Conservation (phyloP, 1,284 basidiomycete genomes). For the Cerrena zonata region DNA sequence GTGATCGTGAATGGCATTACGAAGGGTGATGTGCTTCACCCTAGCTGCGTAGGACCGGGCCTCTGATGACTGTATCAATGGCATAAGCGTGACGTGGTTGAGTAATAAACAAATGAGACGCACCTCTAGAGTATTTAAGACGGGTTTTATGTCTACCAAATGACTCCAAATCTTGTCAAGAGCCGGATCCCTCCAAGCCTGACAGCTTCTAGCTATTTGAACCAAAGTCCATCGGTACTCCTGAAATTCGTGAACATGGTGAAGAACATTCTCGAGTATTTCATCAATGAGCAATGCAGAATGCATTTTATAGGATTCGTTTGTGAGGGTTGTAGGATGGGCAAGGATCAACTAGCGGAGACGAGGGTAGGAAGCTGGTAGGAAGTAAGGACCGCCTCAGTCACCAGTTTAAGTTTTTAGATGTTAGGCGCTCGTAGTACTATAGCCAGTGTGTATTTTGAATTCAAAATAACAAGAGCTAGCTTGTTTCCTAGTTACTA, state of each 20-base stretch:
- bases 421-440: no score
- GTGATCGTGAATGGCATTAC: not conserved
- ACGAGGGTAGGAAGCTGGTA: no score
- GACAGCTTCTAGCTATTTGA: conserved; percentile 33
- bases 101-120: not conserved
- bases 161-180: conserved; percentile 48
- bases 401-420: no score
- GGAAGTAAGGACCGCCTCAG: no score
- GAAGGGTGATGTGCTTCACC: conserved; percentile 37
- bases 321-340: no score
- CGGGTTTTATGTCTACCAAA: conserved; percentile 40
- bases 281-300: conserved; percentile 15
- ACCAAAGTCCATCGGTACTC: conserved; percentile 19
- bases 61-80: conserved; percentile 9
- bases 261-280: conserved; percentile 24
- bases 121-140: conserved; percentile 39
- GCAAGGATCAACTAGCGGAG: no score
- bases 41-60: conserved; percentile 42
- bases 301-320: no score
- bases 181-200: conserved; percentile 53
- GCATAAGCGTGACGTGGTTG: conserved; percentile 12
- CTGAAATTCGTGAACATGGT: conserved; percentile 26
- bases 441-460: no score
- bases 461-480: no score
- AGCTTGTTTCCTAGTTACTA: no score